Conservation (phyloP, 257 asterid species). For the Hygrophila difformis region DNA sequence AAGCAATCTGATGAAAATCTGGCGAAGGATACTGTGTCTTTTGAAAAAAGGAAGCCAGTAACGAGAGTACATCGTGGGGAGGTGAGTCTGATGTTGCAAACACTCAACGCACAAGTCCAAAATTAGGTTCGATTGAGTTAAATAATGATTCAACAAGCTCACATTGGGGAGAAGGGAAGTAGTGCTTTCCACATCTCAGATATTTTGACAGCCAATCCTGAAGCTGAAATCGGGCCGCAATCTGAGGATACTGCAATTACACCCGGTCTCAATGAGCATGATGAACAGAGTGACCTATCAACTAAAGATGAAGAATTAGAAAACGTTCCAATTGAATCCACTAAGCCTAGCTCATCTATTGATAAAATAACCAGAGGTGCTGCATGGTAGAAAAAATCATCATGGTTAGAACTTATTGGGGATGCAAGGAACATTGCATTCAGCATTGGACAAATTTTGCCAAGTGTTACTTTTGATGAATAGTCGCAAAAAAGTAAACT, state of each 20-base stretch:
- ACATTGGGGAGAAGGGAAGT: slow-evolving; percentile 25
- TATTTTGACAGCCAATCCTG: slow-evolving; percentile 26
- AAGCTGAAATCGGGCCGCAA: slow-evolving; percentile 17
- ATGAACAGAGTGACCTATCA: slow-evolving; percentile 15
- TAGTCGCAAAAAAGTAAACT: slow-evolving; percentile 10
- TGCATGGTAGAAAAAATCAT: slow-evolving; percentile 45
- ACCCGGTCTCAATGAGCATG: slow-evolving; percentile 13
- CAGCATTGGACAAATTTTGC: slow-evolving; percentile 57
- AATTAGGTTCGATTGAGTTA: slow-evolving; percentile 18
- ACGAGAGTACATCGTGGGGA: slow-evolving; percentile 1
- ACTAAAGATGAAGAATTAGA: too few species aligned
- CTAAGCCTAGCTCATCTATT: slow-evolving; percentile 18
- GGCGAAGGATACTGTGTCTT: slow-evolving; percentile 7
- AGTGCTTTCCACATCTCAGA: slow-evolving; percentile 40
- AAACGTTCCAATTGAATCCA: too few species aligned
- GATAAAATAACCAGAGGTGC: slow-evolving; percentile 39
- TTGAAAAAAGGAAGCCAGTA: slow-evolving; percentile 22
- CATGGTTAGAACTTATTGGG: slow-evolving; percentile 64
- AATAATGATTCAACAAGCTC: slow-evolving; percentile 18
- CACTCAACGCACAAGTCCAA: slow-evolving; percentile 15
- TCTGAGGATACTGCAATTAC: slow-evolving; percentile 20
- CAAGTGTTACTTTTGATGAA: slow-evolving; percentile 26
- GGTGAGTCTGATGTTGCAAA: slow-evolving; percentile 13
- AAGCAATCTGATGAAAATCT: slow-evolving; percentile 31
- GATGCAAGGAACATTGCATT: slow-evolving; percentile 41